These are phyloP conservation scores for Buddleja alternifolia DNA, from an alignment of 257 asterid genomes.

Conservation along the genomic window DNA sequence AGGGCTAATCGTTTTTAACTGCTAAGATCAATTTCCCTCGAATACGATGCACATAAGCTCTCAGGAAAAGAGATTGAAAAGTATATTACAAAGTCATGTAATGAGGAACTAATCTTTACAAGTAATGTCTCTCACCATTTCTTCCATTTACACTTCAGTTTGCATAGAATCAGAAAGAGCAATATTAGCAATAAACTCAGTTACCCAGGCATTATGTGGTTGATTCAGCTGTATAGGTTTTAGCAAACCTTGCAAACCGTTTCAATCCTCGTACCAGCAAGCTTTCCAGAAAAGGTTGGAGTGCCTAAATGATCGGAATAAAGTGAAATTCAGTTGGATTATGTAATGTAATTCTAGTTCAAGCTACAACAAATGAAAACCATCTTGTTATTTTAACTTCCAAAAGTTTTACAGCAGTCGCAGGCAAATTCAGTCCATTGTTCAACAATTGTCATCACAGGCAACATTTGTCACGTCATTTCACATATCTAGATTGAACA, in stretches of 20 bases:
- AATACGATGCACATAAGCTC: background rate
- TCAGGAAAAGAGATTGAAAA: background rate
- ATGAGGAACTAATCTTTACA: slow-evolving; percentile 31
- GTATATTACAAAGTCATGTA: background rate
- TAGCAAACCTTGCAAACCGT: slow-evolving; percentile 62
- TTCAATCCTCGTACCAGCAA: slow-evolving; percentile 71
- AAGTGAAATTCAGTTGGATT: background rate
- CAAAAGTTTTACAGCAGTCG: background rate
- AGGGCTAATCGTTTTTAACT: no score
- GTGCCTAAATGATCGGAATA: slow-evolving; percentile 54
- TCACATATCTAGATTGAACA: background rate
- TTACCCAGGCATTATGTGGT: slow-evolving; percentile 33
- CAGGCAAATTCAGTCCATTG: background rate
- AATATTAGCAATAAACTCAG: slow-evolving; percentile 2
- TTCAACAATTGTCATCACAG: background rate
- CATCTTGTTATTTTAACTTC: background rate
- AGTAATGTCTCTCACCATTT: slow-evolving; percentile 15
- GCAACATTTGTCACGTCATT: background rate
- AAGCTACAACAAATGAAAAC: background rate
- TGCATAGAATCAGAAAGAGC: slow-evolving; percentile 15
- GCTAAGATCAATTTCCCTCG: no score
- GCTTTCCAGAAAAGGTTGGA: slow-evolving; percentile 77
- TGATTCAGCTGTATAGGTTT: slow-evolving; percentile 51
- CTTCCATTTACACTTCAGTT: slow-evolving; percentile 15
- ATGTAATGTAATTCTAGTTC: background rate